Percentiles rank a stretch among this genome's conserved stretches.
Conservation (phyloP, 371 early-diverging fungal species). For the Zopfochytrium polystomum region DNA sequence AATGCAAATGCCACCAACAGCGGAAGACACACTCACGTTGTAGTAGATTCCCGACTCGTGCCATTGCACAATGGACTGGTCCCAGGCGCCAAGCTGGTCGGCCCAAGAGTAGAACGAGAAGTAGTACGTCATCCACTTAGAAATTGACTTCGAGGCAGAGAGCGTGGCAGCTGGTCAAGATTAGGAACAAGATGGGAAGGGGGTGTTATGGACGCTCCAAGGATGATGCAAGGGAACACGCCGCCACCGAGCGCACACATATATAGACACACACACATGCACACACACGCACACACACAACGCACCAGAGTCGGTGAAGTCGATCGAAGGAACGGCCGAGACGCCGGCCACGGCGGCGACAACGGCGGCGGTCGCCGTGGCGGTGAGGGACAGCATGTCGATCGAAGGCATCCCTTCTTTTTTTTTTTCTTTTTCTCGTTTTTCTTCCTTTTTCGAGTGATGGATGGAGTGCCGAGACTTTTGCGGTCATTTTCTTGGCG, state of each 20-base stretch:
- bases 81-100: constrained; percentile 3
- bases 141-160: not conserved
- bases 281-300: not conserved
- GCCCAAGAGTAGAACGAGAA: not conserved
- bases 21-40: constrained; percentile 6
- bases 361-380: not conserved
- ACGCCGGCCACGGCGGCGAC: not conserved
- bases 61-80: constrained; percentile 17
- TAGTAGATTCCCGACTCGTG: constrained; percentile 21
- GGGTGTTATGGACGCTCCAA: not conserved
- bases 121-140: not conserved
- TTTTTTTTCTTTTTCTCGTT: too few relatives aligned
- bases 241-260: too few relatives aligned
- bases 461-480: too few relatives aligned
- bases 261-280: too few relatives aligned
- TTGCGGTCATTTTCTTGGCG: too few relatives aligned
- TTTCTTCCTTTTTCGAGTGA: too few relatives aligned
- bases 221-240: too few relatives aligned
- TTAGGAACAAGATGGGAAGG: not conserved
- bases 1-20: not conserved
- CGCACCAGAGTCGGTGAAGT: not conserved
- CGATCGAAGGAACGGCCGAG: not conserved
- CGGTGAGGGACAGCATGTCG: not conserved
- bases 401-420: not conserved
- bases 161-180: not conserved